Evolutionary conservation across 1,284 basidiomycete species (phyloP), one percentile per base, ranked within the genome.

Genomic region (Vanrija humicola): DNA sequence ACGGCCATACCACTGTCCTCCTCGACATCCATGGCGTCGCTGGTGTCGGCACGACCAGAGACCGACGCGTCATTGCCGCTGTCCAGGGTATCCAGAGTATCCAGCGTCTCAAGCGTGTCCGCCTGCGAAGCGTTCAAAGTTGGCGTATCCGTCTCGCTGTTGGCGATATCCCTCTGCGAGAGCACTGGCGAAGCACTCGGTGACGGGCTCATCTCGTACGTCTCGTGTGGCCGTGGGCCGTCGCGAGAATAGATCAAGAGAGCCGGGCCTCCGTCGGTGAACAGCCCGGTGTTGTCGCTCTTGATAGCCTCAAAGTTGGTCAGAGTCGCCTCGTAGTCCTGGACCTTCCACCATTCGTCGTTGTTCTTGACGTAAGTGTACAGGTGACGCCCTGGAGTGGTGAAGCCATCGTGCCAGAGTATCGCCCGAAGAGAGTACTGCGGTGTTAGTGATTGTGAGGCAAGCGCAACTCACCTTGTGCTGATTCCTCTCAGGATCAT

Each of bases 221-320:
- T 12, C 12, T 12, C 14, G 34, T 34, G 12, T 34, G 34, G 34
- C 12, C 34, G 9, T 8, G 58, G 54, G 15, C 69, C 66, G 12
- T 64, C 58, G 15, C 67, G 56, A 14, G 62, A 65, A 44, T 70
- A 69, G 16, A 70, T 38, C 8, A 70, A 55, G n/a, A 65, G 45
- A 50, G 72, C 73, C 5, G 72, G 66, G 4, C 73, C 73, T 9
- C 71, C 73, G 38, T 73, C 72, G 58, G 73, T 72, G 51, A 63
- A 73, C 49, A 69, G 53, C 3, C 73, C 73, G 0, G 68, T 72
- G 44, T 54, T 59, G 58, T 75, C 73, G 4, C 16, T 48, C 16
- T 49, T 51, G 12, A 75, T 66, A 1, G 47, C 48, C 38, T 63
- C 59, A 60, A 63, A 75, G 8, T 64, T 57, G 12, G 67, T 59